Conservation (phyloP, 495 filamentous ascomycete species). For the Lasiosphaeria miniovina region DNA sequence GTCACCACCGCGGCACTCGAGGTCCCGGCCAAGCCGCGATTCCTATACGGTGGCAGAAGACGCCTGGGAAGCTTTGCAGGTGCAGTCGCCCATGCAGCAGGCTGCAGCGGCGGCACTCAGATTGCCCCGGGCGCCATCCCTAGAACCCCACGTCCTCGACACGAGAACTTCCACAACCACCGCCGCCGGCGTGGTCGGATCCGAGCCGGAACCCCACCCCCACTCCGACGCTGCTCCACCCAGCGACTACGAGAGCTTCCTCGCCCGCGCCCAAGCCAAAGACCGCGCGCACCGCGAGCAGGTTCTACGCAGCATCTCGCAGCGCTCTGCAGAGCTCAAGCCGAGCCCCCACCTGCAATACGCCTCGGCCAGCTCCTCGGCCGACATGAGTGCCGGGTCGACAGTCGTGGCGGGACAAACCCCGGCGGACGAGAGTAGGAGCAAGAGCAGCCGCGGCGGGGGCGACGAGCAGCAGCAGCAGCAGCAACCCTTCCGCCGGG, state of each 20-base stretch:
- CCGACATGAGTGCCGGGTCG: slow-evolving; percentile 6
- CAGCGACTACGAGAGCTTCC: slow-evolving; percentile 30
- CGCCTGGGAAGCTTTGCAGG: slow-evolving; percentile 4
- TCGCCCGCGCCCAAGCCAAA: slow-evolving; percentile 28
- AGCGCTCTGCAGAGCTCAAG: slow-evolving; percentile 7
- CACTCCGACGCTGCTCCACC: not conserved
- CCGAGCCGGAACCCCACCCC: not conserved
- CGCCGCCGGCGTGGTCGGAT: not conserved
- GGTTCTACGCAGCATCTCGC: slow-evolving; percentile 15
- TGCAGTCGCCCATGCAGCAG: not conserved
- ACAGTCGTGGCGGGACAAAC: slow-evolving; percentile 8
- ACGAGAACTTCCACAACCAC: not conserved
- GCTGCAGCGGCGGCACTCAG: not conserved
- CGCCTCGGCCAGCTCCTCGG: slow-evolving; percentile 5
- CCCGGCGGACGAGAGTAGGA: not conserved
- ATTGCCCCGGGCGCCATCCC: not conserved
- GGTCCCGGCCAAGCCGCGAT: not conserved
- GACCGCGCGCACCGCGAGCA: slow-evolving; percentile 21
- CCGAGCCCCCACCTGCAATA: slow-evolving; percentile 26
- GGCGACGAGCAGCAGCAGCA: slow-evolving; percentile 7
- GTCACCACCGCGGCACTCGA: too few relatives aligned
- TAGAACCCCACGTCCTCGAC: not conserved
- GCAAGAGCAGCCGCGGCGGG: not conserved
- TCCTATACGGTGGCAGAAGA: not conserved
- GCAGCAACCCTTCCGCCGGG: not conserved